phyloP scores from a whole-genome alignment of 2,329 filamentous ascomycete species.

The Chalaropsis thielavioides region DNA sequence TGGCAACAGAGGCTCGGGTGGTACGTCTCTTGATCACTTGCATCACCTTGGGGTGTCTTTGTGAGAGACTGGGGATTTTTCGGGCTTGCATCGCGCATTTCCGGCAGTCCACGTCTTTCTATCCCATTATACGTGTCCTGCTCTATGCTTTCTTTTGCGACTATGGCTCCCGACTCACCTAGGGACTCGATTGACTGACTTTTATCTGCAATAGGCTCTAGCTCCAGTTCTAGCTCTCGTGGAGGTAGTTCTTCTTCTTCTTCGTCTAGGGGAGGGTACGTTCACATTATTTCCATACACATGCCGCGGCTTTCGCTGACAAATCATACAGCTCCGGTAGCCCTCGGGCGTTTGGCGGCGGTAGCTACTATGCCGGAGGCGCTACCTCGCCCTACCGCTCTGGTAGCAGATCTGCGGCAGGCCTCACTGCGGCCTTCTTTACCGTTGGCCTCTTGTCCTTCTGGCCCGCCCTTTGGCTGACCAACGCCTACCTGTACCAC shows the following conservation, averaged over 20 bases:
- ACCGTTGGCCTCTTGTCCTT: slow-evolving; percentile 36
- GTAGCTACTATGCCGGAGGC: slow-evolving; percentile 53
- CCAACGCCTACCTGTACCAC: slow-evolving; percentile 47
- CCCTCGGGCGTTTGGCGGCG: slow-evolving; percentile 43
- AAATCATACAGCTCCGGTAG: slow-evolving; percentile 38
- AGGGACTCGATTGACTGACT: neutral
- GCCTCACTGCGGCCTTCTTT: slow-evolving; percentile 40
- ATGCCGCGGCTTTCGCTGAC: slow-evolving; percentile 10
- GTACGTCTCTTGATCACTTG: neutral
- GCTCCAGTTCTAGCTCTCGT: neutral
- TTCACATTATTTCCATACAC: neutral
- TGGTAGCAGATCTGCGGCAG: slow-evolving; percentile 34
- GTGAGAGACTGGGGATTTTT: neutral
- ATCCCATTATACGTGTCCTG: no score
- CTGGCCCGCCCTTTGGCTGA: slow-evolving; percentile 52
- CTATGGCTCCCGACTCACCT: neutral
- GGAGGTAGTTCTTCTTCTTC: slow-evolving; percentile 11
- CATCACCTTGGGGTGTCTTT: neutral
- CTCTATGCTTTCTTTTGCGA: neutral
- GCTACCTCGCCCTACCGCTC: slow-evolving; percentile 44
- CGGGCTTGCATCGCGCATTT: neutral
- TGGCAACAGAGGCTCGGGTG: neutral
- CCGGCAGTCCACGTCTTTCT: no score
- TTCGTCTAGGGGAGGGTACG: neutral
- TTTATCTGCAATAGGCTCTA: neutral